Evolutionary conservation across 148 eudicot genomes (phyloP).

Genomic region (Vaccinium corymbosum): DNA sequence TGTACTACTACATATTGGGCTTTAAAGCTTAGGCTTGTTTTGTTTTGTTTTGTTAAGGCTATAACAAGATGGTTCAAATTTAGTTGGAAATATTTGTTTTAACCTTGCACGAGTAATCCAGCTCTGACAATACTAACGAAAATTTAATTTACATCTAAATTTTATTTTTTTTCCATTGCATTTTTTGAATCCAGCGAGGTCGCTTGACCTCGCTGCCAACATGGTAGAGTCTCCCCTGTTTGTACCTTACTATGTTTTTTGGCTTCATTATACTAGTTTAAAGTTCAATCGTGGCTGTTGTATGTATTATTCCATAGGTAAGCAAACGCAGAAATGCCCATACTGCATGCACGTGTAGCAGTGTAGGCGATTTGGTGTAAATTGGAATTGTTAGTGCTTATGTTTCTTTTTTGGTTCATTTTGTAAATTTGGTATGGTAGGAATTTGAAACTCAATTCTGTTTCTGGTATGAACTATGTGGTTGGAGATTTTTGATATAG

Average conservation of each 20-base stretch:
- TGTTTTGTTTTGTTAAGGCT: no score
- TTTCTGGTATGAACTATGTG: background rate
- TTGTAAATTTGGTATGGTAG: background rate
- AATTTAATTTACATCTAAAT: no score
- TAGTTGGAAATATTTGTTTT: no score
- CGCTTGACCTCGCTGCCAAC: no score
- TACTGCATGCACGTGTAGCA: background rate
- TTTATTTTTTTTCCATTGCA: no score
- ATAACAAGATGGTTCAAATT: no score
- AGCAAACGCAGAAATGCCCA: background rate
- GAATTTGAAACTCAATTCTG: background rate
- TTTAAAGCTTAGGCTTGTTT: no score
- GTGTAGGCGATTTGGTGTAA: background rate
- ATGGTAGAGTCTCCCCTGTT: no score
- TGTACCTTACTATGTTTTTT: background rate
- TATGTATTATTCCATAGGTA: background rate
- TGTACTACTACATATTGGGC: no score
- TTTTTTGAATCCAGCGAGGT: no score
- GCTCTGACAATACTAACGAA: no score
- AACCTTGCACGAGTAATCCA: no score
- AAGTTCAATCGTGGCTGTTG: background rate
- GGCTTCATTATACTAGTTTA: background rate
- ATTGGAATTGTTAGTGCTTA: background rate
- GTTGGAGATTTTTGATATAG: conserved; percentile 1
- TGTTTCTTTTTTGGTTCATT: background rate